A percentile compares a stretch with the other conserved stretches of the same genome.
phyloP scores from a whole-genome alignment of 768 basidiomycete species.

The Calvatia gigantea region DNA sequence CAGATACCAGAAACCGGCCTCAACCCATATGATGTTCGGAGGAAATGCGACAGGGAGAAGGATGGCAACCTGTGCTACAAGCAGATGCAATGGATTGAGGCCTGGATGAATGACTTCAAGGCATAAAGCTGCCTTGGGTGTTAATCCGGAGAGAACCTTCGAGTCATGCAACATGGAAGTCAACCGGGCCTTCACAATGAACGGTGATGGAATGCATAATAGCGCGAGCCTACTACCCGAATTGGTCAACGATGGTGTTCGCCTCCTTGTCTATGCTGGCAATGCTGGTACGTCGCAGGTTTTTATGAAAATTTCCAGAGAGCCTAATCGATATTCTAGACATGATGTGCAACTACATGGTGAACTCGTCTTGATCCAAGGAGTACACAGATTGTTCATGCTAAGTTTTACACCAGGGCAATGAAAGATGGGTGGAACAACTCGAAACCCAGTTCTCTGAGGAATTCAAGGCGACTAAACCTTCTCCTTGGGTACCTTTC shows the following conservation, averaged over 20 bases:
- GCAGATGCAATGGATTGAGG: slow-evolving; percentile 85
- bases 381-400: background rate
- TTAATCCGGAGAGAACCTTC: slow-evolving; percentile 54
- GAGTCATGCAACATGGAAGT: slow-evolving; percentile 75
- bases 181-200: slow-evolving; percentile 74
- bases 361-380: slow-evolving; percentile 17
- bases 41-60: slow-evolving; percentile 63
- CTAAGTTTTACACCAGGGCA: slow-evolving; percentile 43
- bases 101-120: slow-evolving; percentile 76
- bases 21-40: slow-evolving; percentile 89
- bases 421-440: slow-evolving; percentile 69
- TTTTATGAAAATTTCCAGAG: background rate
- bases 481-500: slow-evolving; percentile 55
- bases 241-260: slow-evolving; percentile 77
- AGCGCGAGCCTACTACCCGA: slow-evolving; percentile 75
- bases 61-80: slow-evolving; percentile 76
- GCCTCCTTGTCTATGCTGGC: slow-evolving; percentile 87
- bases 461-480: slow-evolving; percentile 51
- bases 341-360: slow-evolving; percentile 86
- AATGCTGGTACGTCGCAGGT: slow-evolving; percentile 56
- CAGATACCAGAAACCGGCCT: slow-evolving; percentile 52
- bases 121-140: slow-evolving; percentile 82
- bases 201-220: slow-evolving; percentile 88
- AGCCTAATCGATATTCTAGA: slow-evolving; percentile 35
- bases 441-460: slow-evolving; percentile 60